phyloP scores from a whole-genome alignment of 257 asterid genomes.

The Ophiorrhiza pumila region DNA sequence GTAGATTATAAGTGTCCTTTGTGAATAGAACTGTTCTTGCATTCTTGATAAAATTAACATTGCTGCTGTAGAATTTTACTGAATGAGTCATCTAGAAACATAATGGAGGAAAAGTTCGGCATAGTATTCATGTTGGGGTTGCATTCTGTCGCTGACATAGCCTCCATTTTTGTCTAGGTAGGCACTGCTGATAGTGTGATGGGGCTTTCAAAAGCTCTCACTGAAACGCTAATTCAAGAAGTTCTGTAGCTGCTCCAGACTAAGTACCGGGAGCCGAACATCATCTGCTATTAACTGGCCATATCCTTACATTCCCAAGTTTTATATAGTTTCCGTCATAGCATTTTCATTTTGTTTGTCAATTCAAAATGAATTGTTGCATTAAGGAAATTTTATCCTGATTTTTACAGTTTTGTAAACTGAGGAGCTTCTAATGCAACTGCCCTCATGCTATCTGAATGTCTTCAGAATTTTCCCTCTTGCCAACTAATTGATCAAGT shows the following conservation, averaged over 20 bases:
- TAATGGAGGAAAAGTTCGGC: neutral
- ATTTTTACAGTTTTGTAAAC: neutral
- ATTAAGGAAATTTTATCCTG: neutral
- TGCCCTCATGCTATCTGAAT: neutral
- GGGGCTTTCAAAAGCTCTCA: conserved; percentile 77
- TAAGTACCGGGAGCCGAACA: neutral
- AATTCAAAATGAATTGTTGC: neutral
- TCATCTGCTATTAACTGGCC: neutral
- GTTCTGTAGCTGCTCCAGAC: conserved; percentile 35
- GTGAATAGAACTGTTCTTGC: neutral
- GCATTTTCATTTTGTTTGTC: neutral
- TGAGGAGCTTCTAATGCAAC: neutral
- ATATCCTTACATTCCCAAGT: neutral
- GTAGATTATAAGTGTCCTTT: neutral
- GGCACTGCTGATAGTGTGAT: conserved; percentile 79
- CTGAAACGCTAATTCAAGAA: conserved; percentile 68
- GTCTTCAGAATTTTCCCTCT: too few species aligned
- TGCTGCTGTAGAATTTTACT: too few species aligned
- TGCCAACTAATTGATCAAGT: too few species aligned
- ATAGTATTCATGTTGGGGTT: neutral
- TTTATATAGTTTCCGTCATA: neutral
- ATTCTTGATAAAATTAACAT: neutral
- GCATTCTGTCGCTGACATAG: neutral
- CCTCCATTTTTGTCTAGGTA: conserved; percentile 36
- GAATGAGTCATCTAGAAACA: neutral